These are phyloP conservation scores for Penicillium sp. DNA, from an alignment of 2,329 filamentous ascomycete species.

Conservation along the genomic window DNA sequence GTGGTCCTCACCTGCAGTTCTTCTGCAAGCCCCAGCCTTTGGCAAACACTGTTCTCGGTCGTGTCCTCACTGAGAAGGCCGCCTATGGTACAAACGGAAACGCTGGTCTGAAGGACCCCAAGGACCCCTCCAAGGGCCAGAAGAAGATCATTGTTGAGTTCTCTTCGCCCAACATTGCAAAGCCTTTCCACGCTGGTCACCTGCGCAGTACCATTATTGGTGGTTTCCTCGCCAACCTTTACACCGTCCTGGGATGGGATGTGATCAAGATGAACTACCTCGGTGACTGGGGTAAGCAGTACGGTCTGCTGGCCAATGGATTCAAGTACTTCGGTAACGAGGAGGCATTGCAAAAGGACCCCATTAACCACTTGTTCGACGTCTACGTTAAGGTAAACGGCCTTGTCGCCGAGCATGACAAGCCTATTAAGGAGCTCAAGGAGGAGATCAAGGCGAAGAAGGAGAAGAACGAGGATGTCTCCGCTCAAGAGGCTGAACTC, in stretches of 20 bases:
- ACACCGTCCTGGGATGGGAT: slow-evolving; percentile 62
- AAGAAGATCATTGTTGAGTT: slow-evolving; percentile 66
- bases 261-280: slow-evolving; percentile 67
- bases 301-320: slow-evolving; percentile 63
- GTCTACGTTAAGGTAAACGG: slow-evolving; percentile 66
- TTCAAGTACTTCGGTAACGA: slow-evolving; percentile 64
- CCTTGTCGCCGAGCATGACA: slow-evolving; percentile 57
- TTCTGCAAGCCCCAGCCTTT: slow-evolving; percentile 63
- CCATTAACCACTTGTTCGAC: slow-evolving; percentile 65
- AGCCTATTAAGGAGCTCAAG: slow-evolving; percentile 56
- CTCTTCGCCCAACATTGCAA: slow-evolving; percentile 67
- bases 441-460: slow-evolving; percentile 50
- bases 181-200: slow-evolving; percentile 66
- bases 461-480: slow-evolving; percentile 50
- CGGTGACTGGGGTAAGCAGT: slow-evolving; percentile 69
- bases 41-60: slow-evolving; percentile 57
- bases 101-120: slow-evolving; percentile 59
- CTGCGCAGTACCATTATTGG: slow-evolving; percentile 67
- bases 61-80: slow-evolving; percentile 57
- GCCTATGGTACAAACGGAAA: slow-evolving; percentile 62
- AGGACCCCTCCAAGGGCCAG: slow-evolving; percentile 55
- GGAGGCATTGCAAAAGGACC: slow-evolving; percentile 59
- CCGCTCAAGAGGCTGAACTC: slow-evolving; percentile 51
- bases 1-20: slow-evolving; percentile 64
- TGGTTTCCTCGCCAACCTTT: slow-evolving; percentile 64